phyloP scores from a whole-genome alignment of 179 eudicot genomes.

The Silene vulgaris region DNA sequence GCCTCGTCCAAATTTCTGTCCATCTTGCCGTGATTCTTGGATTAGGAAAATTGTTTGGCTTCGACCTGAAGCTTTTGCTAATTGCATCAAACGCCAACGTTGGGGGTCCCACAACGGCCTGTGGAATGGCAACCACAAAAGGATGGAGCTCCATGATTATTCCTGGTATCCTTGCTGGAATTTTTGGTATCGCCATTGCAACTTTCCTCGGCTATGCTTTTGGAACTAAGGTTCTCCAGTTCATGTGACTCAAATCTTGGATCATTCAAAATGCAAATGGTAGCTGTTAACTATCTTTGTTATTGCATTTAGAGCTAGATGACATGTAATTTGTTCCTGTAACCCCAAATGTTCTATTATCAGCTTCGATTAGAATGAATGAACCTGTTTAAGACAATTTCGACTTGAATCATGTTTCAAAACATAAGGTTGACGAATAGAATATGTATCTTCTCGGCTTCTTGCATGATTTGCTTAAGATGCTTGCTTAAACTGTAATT shows the following conservation, averaged over 20 bases:
- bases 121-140: constrained; percentile 90
- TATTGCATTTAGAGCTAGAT: neutral
- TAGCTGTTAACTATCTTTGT: neutral
- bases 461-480: constrained; percentile 1
- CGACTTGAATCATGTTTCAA: neutral
- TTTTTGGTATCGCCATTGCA: constrained; percentile 77
- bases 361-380: neutral
- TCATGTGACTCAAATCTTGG: constrained; percentile 30
- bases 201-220: constrained; percentile 77
- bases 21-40: constrained; percentile 70
- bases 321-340: neutral
- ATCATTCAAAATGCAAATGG: neutral
- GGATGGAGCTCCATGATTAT: constrained; percentile 76
- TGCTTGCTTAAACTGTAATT: neutral
- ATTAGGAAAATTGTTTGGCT: constrained; percentile 53
- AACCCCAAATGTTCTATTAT: neutral
- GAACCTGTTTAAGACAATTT: neutral
- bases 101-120: constrained; percentile 95
- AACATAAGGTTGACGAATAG: neutral
- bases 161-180: constrained; percentile 80
- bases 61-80: constrained; percentile 55
- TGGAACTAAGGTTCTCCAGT: constrained; percentile 50
- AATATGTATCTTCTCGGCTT: neutral
- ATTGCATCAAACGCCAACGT: constrained; percentile 86
- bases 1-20: constrained; percentile 57